Base-by-base conservation (phyloP, 192 early-diverging fungal species). In the Linnemannia exigua region DNA sequence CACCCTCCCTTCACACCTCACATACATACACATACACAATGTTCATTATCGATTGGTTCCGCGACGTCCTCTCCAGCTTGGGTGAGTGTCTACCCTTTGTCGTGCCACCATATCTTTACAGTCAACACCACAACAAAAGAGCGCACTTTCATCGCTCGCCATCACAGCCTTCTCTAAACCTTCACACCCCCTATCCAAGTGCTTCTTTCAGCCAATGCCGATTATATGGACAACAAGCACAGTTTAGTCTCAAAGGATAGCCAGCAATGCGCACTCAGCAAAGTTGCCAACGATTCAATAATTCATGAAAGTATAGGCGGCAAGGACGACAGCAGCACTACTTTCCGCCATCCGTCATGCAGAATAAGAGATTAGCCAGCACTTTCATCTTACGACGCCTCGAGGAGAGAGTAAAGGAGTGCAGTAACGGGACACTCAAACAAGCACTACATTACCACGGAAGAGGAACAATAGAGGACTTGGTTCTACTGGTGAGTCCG, bases 31-130 rank as follows among this genome's bases (percentile, higher is more conserved):
- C 52, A 44, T 73, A 61, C 81, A 88, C 72, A 69, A 98, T 98
- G 97, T 98, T 98, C 89, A 90, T 99, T 79, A 91, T 98, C 82
- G 96, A 96, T 90, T 99, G 98, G 98, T 98, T 99, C 90, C 97
- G 93, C 90, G 95, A 97, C 86, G 95, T 98, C 50, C 91, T 99
- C 77, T 90, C 93, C 79, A 92, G 91, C 76, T 91, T 97, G 72
- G 98, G 98, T 98, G 94, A 89, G 93, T 83, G 25, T 66, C 37
- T 41, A n/a, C n/a, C 25, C 37, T 67, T 44, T 54, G 7, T 76
- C 31, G 17, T 35, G 44, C 17, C 75, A 15, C 41, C 44, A 4
- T 19, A 22, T 12, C 36, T 46, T 16, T 31, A 31, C 28, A 7
- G 22, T 1, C 16, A 15, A 47, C 74, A 75, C n/a, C 20, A 28